phyloP scores from a whole-genome alignment of 2,329 filamentous ascomycete species.

The Pseudogymnoascus sp. region DNA sequence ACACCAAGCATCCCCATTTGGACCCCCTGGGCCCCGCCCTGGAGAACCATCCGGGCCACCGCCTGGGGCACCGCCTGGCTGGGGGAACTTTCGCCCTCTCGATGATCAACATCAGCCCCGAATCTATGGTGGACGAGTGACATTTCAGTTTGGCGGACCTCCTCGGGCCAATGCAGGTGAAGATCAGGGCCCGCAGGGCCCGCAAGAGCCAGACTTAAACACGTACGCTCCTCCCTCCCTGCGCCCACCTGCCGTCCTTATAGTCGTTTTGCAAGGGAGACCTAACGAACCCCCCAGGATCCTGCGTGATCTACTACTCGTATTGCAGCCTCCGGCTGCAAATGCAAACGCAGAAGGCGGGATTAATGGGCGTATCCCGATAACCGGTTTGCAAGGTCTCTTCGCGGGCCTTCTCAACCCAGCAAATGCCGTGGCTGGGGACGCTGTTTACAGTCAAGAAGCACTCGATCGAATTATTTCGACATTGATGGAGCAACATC shows the following conservation, averaged over 20 bases:
- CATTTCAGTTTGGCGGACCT: conserved; percentile 15
- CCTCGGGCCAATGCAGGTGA: neutral
- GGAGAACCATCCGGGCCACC: neutral
- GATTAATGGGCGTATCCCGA: neutral
- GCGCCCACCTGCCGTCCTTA: conserved; percentile 12
- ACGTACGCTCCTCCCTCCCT: conserved; percentile 32
- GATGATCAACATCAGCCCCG: conserved; percentile 10
- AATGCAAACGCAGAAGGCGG: neutral
- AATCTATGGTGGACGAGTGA: conserved; percentile 21
- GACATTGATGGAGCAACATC: conserved; percentile 77
- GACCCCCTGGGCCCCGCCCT: neutral
- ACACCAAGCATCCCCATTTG: neutral
- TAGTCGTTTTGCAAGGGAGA: neutral
- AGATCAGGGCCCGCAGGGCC: conserved; percentile 24
- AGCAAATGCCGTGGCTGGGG: conserved; percentile 51
- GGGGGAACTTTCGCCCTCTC: neutral
- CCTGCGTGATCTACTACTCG: neutral
- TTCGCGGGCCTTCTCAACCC: conserved; percentile 44
- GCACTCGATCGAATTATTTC: conserved; percentile 83
- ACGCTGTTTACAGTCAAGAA: conserved; percentile 86
- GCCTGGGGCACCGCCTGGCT: neutral
- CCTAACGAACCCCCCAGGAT: conserved; percentile 5
- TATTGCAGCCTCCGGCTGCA: neutral
- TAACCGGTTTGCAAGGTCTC: conserved; percentile 24
- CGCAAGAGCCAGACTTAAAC: conserved; percentile 38